A percentile compares a stretch with the other conserved stretches of the same genome.
phyloP scores from a whole-genome alignment of 768 basidiomycete species.

The Rhodocollybia butyracea region DNA sequence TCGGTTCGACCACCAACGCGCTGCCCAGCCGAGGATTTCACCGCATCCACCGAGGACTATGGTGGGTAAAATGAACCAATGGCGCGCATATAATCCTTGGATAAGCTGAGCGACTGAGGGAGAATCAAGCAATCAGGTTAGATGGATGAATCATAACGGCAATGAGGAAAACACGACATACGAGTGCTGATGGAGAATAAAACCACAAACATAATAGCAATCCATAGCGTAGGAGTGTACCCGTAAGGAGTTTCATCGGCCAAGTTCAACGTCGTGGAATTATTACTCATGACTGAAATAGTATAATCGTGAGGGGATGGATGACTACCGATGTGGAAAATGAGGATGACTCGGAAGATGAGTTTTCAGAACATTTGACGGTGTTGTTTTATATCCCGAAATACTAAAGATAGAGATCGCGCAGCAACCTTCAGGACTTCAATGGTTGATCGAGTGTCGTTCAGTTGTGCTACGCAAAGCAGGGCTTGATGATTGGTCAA shows the following conservation, averaged over 20 bases:
- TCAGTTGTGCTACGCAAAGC: too few species aligned
- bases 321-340: too few species aligned
- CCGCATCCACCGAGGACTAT: constrained; percentile 29
- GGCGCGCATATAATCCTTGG: constrained; percentile 27
- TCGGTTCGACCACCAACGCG: constrained; percentile 34
- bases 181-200: constrained; percentile 29
- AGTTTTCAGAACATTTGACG: too few species aligned
- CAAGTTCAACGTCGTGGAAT: too few species aligned
- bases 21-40: constrained; percentile 43
- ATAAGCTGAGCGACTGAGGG: constrained; percentile 31
- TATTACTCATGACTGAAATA: too few species aligned
- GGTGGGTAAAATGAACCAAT: constrained; percentile 42
- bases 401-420: too few species aligned
- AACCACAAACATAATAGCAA: constrained; percentile 33
- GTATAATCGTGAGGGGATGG: too few species aligned
- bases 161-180: constrained; percentile 13
- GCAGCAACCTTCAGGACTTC: too few species aligned
- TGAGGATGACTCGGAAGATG: too few species aligned
- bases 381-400: too few species aligned
- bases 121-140: not conserved
- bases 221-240: constrained; percentile 33
- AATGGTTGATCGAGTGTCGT: too few species aligned
- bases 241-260: constrained; percentile 26
- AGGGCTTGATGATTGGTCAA: too few species aligned
- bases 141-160: not conserved